These are phyloP conservation scores for Linnemannia zychae DNA, from an alignment of 192 early-diverging fungal species.

Conservation along the genomic window DNA sequence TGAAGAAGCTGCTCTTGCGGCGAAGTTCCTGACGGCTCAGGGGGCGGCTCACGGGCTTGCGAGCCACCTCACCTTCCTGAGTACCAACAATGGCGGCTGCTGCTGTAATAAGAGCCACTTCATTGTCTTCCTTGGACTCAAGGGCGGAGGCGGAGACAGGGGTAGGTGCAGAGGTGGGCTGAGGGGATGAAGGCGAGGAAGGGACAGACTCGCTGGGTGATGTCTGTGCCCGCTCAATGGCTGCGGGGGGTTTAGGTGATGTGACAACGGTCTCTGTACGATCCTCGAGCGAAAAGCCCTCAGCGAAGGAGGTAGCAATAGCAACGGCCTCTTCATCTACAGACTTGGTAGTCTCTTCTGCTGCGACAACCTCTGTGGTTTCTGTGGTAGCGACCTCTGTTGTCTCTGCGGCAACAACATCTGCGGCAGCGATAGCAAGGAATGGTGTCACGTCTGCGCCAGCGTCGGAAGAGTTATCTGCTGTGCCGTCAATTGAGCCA, in stretches of 20 bases:
- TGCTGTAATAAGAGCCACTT: background rate
- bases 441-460: background rate
- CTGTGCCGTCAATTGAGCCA: constrained; percentile 7
- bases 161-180: background rate
- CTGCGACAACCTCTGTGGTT: background rate
- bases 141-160: background rate
- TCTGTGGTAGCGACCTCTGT: background rate
- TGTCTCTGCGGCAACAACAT: background rate
- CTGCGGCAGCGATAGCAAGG: background rate
- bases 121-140: background rate
- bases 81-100: background rate
- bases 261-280: background rate
- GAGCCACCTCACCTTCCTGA: constrained; percentile 9
- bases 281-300: constrained; percentile 5
- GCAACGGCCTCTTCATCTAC: background rate
- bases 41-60: constrained; percentile 25
- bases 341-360: background rate
- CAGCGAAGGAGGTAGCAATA: background rate
- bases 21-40: constrained; percentile 47
- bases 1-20: constrained; percentile 56
- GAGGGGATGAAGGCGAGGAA: background rate
- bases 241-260: background rate
- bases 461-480: background rate
- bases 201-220: background rate
- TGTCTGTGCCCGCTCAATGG: background rate